These are phyloP conservation scores for Candida schatavii DNA, from an alignment of 805 yeast genomes.

Conservation along the genomic window DNA sequence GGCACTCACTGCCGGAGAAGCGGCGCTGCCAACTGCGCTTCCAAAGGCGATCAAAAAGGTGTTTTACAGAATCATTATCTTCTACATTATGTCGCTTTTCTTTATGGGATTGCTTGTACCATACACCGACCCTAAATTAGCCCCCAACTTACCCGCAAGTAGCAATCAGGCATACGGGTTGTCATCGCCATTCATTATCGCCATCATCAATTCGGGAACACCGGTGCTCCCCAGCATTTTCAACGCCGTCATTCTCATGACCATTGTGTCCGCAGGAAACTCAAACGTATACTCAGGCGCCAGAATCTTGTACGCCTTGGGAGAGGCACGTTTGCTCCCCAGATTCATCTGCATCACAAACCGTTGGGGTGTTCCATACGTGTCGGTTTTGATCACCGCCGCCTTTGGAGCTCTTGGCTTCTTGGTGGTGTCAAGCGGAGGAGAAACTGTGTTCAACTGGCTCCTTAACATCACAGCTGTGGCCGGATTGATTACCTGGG, in stretches of 20 bases:
- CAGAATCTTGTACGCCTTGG: constrained; percentile 62
- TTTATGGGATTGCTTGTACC: constrained; percentile 73
- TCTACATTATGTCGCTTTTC: constrained; percentile 62
- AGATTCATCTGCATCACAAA: constrained; percentile 47
- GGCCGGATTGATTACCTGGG: constrained; percentile 74
- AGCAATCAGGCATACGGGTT: constrained; percentile 23
- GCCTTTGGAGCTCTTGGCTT: constrained; percentile 63
- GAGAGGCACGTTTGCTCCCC: constrained; percentile 59
- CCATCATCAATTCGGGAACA: constrained; percentile 68
- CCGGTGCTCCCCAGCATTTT: constrained; percentile 63
- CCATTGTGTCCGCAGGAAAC: constrained; percentile 78
- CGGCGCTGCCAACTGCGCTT: constrained; percentile 65
- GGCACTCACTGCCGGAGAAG: constrained; percentile 75
- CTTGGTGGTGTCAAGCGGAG: constrained; percentile 51
- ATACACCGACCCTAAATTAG: constrained; percentile 56
- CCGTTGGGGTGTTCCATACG: constrained; percentile 58
- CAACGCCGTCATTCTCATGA: constrained; percentile 64
- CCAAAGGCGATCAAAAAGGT: constrained; percentile 74
- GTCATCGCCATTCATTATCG: constrained; percentile 71
- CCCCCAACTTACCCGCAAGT: constrained; percentile 39
- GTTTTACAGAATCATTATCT: constrained; percentile 59
- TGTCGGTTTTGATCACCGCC: constrained; percentile 56
- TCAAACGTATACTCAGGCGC: constrained; percentile 73
- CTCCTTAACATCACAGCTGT: constrained; percentile 72
- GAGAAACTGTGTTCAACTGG: constrained; percentile 66